Evolutionary conservation across 2,329 filamentous ascomycete genomes (phyloP).

Genomic region (Phaeosphaeria sp.): DNA sequence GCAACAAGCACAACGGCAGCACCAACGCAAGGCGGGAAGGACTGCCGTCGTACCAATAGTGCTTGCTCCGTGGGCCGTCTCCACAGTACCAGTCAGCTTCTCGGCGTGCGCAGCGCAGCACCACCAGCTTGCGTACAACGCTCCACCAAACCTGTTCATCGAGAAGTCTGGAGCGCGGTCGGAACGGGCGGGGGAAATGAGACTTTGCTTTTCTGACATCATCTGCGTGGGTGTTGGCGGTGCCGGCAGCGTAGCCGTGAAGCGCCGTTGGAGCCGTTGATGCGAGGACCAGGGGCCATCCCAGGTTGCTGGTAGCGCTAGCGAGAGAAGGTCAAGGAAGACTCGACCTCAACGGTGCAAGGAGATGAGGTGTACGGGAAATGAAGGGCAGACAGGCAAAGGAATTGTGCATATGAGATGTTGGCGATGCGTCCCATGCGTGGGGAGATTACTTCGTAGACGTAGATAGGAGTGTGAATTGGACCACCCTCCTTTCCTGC

Average conservation of each 20-base stretch:
- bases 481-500: no score
- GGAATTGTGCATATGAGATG: no score
- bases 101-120: no score
- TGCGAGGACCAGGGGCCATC: neutral
- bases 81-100: no score
- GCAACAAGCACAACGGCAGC: neutral
- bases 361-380: no score
- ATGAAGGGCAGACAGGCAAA: no score
- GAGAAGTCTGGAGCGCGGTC: neutral
- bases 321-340: no score
- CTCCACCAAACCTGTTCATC: conserved; percentile 1
- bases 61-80: neutral
- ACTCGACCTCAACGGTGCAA: no score
- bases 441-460: neutral
- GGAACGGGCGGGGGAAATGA: conserved; percentile 6
- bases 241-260: no score
- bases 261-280: neutral
- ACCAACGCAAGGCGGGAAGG: conserved; percentile 4
- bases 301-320: neutral
- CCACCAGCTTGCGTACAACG: neutral
- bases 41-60: neutral
- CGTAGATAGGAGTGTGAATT: no score
- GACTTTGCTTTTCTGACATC: neutral
- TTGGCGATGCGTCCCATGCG: no score
- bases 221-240: neutral